phyloP scores from a whole-genome alignment of 495 filamentous ascomycete genomes.

The Neurospora sp. region DNA sequence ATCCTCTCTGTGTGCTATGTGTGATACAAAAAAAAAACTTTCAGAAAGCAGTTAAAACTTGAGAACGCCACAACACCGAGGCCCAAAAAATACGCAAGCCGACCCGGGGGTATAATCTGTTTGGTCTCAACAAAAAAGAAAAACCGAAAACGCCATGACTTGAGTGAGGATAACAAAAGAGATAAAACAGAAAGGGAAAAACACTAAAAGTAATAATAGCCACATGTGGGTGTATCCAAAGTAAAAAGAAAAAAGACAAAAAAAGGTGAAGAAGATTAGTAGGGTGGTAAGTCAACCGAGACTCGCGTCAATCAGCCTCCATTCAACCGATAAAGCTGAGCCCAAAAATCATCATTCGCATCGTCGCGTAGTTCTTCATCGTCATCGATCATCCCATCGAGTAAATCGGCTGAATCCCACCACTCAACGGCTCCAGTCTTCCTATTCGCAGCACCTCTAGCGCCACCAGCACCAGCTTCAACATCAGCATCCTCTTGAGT shows the following conservation, averaged over 20 bases:
- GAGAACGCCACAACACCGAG: not conserved
- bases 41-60: not conserved
- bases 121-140: not conserved
- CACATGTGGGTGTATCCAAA: not conserved
- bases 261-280: not conserved
- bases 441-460: not conserved
- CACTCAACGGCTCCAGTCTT: conserved; percentile 5
- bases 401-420: conserved; percentile 13
- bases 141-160: not conserved
- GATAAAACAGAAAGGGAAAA: not conserved
- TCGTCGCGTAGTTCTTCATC: not conserved
- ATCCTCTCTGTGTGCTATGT: not conserved
- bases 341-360: conserved; percentile 1
- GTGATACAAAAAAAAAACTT: not conserved
- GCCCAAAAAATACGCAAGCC: not conserved
- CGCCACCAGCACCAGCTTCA: not conserved
- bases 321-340: not conserved
- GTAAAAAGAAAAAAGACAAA: not conserved
- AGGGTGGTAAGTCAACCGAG: not conserved
- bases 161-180: not conserved
- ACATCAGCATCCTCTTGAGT: not conserved
- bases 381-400: conserved; percentile 1
- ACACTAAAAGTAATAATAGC: not conserved
- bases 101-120: not conserved
- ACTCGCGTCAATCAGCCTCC: not conserved